Percentiles rank a stretch among this genome's conserved stretches.
Conservation (phyloP, 805 yeast genomes). For the Lipomyces orientalis region DNA sequence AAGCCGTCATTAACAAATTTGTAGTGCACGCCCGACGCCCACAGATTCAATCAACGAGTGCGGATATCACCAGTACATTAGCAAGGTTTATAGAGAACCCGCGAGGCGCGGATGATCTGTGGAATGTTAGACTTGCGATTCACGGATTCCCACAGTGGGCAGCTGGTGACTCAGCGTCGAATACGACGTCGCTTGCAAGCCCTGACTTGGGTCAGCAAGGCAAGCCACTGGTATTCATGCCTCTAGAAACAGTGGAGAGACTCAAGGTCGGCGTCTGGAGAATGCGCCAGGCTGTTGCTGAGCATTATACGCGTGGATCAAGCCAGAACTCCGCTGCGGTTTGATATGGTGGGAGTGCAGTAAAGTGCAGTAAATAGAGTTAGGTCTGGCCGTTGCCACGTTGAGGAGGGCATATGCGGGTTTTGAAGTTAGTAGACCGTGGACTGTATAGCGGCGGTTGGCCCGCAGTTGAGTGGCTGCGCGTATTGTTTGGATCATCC, state of each 20-base stretch:
- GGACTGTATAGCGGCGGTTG: no score
- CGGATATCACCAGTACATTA: conserved; percentile 28
- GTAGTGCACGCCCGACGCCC: conserved; percentile 19
- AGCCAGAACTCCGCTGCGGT: not conserved
- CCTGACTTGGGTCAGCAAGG: not conserved
- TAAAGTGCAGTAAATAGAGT: not conserved
- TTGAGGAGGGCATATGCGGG: no score
- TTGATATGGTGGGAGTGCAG: not conserved
- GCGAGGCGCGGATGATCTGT: conserved; percentile 15
- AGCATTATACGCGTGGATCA: not conserved
- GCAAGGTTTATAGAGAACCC: conserved; percentile 31
- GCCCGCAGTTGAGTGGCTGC: no score
- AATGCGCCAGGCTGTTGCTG: conserved; percentile 22
- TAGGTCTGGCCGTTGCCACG: not conserved
- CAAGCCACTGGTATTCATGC: conserved; percentile 19
- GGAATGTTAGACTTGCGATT: conserved; percentile 30
- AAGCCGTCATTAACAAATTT: no score
- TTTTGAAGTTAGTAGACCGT: no score
- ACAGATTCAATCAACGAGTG: conserved; percentile 21
- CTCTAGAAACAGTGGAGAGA: conserved; percentile 26
- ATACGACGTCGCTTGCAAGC: not conserved
- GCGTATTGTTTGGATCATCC: no score
- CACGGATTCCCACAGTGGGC: conserved; percentile 32
- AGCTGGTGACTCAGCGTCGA: conserved; percentile 4
- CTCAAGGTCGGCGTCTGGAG: conserved; percentile 35